Percentiles rank a stretch among this genome's conserved stretches.
These are phyloP conservation scores for Cladorrhinum samala DNA, from an alignment of 495 filamentous ascomycete species.

Conservation along the genomic window DNA sequence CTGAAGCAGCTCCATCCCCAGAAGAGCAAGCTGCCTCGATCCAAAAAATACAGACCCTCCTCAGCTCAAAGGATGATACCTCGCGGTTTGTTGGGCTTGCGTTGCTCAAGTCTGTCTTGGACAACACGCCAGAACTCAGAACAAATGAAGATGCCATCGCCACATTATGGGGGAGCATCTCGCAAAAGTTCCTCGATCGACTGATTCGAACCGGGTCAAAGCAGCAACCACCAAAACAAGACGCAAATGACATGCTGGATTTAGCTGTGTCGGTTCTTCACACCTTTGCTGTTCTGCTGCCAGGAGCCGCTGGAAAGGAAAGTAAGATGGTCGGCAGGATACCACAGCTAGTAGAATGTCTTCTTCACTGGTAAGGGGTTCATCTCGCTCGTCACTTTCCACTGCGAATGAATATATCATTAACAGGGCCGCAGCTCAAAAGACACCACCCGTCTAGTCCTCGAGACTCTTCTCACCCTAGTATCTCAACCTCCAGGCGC, in stretches of 20 bases:
- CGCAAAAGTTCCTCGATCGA: constrained; percentile 54
- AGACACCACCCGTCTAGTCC: constrained; percentile 43
- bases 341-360: constrained; percentile 41
- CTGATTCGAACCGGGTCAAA: constrained; percentile 46
- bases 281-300: constrained; percentile 50
- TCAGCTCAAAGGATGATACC: constrained; percentile 55
- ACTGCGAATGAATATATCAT: neutral
- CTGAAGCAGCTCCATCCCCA: constrained; percentile 3
- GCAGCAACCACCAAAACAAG: neutral
- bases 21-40: constrained; percentile 16
- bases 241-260: constrained; percentile 52
- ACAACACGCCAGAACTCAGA: constrained; percentile 44
- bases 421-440: constrained; percentile 38
- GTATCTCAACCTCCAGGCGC: constrained; percentile 43
- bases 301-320: constrained; percentile 36
- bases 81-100: constrained; percentile 61
- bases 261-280: constrained; percentile 55
- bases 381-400: neutral
- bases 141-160: constrained; percentile 30
- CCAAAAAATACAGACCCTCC: constrained; percentile 40
- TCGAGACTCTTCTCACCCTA: constrained; percentile 50
- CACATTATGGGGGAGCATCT: constrained; percentile 49
- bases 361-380: constrained; percentile 48
- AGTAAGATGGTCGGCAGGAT: constrained; percentile 42
- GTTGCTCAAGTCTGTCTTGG: constrained; percentile 53